Conservation (phyloP, 2,329 filamentous ascomycete genomes). For the Cordyceps tenuipes region DNA sequence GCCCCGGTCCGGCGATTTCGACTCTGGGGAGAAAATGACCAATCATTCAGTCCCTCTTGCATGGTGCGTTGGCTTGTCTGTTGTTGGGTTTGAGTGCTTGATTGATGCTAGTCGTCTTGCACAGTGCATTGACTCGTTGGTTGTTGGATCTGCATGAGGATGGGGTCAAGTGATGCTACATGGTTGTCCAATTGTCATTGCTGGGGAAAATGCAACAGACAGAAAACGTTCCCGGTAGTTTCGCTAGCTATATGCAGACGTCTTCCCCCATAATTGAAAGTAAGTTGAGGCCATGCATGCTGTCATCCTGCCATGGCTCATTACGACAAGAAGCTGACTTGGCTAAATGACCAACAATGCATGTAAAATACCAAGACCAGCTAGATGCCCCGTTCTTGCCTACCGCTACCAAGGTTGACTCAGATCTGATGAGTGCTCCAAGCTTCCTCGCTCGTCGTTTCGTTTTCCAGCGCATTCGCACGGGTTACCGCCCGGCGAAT, state of each 20-base stretch:
- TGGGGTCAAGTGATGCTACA: background rate
- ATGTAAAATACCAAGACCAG: background rate
- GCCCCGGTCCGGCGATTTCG: background rate
- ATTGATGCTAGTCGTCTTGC: no score
- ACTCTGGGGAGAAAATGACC: background rate
- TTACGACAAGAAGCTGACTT: background rate
- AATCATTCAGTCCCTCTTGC: background rate
- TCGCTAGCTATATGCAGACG: background rate
- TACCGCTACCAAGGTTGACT: background rate
- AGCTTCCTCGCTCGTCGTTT: background rate
- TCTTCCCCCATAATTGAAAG: background rate
- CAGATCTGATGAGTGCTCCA: background rate
- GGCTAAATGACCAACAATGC: background rate
- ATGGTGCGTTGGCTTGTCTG: background rate
- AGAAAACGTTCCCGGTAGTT: background rate
- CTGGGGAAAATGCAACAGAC: background rate
- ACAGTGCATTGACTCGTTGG: no score
- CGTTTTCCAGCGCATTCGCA: background rate
- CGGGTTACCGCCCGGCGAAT: background rate
- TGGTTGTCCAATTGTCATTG: background rate
- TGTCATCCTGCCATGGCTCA: background rate
- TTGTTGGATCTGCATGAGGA: no score
- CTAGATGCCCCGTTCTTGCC: background rate
- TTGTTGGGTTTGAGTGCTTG: background rate
- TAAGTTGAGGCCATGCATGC: background rate